Conservation (phyloP, 306 rosid genomes). For the Trifolium dubium region DNA sequence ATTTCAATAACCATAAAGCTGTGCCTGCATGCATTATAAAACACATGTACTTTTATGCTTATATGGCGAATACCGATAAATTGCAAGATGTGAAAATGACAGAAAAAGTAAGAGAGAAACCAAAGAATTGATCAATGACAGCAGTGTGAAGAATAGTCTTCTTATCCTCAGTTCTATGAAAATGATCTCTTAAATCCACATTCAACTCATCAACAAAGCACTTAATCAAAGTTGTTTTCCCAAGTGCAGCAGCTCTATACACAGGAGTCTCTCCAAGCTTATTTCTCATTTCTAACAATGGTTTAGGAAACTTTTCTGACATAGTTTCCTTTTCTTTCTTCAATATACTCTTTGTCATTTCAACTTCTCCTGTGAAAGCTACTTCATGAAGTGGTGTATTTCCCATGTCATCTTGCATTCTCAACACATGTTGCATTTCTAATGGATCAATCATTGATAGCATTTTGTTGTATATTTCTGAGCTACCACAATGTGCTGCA, state of each 20-base stretch:
- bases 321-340: not conserved
- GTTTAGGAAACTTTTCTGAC: not conserved
- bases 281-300: slow-evolving; percentile 17
- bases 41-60: no score
- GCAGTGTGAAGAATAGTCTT: slow-evolving; percentile 53
- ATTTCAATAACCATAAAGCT: slow-evolving; percentile 46
- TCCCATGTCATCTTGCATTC: slow-evolving; percentile 44
- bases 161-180: slow-evolving; percentile 25
- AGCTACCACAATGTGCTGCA: slow-evolving; percentile 44
- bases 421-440: slow-evolving; percentile 28
- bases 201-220: not conserved
- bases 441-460: not conserved
- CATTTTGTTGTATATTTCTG: slow-evolving; percentile 35
- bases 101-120: slow-evolving; percentile 20
- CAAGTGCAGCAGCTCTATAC: slow-evolving; percentile 46
- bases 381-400: slow-evolving; percentile 52
- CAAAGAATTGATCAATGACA: slow-evolving; percentile 48
- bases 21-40: slow-evolving; percentile 40
- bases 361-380: slow-evolving; percentile 42
- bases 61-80: no score
- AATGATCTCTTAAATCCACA: not conserved
- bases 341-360: slow-evolving; percentile 38
- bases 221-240: slow-evolving; percentile 30
- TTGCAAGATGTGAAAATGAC: not conserved
- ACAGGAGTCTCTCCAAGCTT: slow-evolving; percentile 42